A percentile compares a stretch with the other conserved stretches of the same genome.
These are phyloP conservation scores for Rheum nobile DNA, from an alignment of 148 eudicot species.

Conservation along the genomic window DNA sequence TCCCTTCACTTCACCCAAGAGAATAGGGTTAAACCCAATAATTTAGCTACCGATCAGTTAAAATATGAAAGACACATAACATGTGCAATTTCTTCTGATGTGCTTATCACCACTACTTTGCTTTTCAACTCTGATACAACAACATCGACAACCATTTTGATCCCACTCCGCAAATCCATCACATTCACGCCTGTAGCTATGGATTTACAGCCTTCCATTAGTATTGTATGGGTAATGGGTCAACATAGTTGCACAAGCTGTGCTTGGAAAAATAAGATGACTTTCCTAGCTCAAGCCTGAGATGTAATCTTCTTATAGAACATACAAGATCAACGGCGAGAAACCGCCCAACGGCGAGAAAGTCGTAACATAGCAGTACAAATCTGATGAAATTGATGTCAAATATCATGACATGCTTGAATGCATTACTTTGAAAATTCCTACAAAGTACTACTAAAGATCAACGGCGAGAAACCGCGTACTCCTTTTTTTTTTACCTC, in stretches of 20 bases:
- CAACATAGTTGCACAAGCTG: constrained; percentile 94
- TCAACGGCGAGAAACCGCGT: too few species aligned
- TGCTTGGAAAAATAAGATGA: constrained; percentile 37
- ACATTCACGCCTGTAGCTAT: constrained; percentile 84
- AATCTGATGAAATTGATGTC: not conserved
- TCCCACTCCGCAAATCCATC: constrained; percentile 89
- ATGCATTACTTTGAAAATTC: not conserved
- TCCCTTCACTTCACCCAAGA: not conserved
- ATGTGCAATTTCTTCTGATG: constrained; percentile 92
- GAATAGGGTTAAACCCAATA: not conserved
- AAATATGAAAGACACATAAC: constrained; percentile 22
- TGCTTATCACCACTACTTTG: constrained; percentile 83
- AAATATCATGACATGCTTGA: not conserved
- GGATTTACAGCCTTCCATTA: constrained; percentile 87
- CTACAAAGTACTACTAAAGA: not conserved
- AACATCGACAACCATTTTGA: constrained; percentile 84
- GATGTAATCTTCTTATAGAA: not conserved
- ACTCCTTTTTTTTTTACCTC: too few species aligned
- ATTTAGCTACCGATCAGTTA: not conserved
- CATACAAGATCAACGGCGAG: not conserved
- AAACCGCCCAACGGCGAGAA: too few species aligned
- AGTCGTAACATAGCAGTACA: not conserved
- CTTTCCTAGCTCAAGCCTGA: not conserved
- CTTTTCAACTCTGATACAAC: constrained; percentile 64
- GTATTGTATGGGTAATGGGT: constrained; percentile 91